Percentiles rank a stretch among this genome's conserved stretches.
Evolutionary conservation across 495 filamentous ascomycete species (phyloP).

Genomic region (Haplographium delicatum): DNA sequence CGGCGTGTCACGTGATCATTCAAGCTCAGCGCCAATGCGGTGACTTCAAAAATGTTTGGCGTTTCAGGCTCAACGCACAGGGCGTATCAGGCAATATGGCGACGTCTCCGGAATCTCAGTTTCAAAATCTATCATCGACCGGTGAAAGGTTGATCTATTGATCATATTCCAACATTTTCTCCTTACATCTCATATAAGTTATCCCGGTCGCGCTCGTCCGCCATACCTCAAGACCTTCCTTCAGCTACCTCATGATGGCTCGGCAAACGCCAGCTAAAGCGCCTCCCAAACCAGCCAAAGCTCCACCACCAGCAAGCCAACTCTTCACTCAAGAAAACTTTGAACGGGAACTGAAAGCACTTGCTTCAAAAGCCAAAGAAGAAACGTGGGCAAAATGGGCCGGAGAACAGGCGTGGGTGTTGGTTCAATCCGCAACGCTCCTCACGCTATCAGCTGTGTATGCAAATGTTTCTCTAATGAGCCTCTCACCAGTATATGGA

Average conservation of each 20-base stretch:
- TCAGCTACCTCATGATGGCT: too few relatives aligned
- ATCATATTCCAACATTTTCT: too few relatives aligned
- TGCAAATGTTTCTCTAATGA: constrained; percentile 68
- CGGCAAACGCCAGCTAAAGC: too few relatives aligned
- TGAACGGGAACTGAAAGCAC: constrained; percentile 42
- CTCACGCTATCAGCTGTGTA: constrained; percentile 66
- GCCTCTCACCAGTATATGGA: constrained; percentile 81
- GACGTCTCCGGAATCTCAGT: constrained; percentile 13
- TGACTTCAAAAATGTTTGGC: not conserved
- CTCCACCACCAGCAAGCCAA: constrained; percentile 6
- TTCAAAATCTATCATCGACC: too few relatives aligned
- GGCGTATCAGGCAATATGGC: constrained; percentile 9
- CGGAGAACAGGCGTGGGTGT: constrained; percentile 19
- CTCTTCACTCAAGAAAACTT: constrained; percentile 40
- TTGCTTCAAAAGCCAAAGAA: constrained; percentile 45
- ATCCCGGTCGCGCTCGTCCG: too few relatives aligned
- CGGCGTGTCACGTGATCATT: not conserved
- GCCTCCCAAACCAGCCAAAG: constrained; percentile 8
- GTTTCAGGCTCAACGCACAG: constrained; percentile 23
- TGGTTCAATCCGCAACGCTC: constrained; percentile 37
- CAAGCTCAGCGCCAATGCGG: too few relatives aligned
- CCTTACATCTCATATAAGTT: not conserved
- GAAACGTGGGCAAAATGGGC: constrained; percentile 34
- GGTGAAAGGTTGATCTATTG: too few relatives aligned
- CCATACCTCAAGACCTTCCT: too few relatives aligned